These are phyloP conservation scores for Oldenlandia corymbosa DNA, from an alignment of 257 asterid species.

Conservation along the genomic window DNA sequence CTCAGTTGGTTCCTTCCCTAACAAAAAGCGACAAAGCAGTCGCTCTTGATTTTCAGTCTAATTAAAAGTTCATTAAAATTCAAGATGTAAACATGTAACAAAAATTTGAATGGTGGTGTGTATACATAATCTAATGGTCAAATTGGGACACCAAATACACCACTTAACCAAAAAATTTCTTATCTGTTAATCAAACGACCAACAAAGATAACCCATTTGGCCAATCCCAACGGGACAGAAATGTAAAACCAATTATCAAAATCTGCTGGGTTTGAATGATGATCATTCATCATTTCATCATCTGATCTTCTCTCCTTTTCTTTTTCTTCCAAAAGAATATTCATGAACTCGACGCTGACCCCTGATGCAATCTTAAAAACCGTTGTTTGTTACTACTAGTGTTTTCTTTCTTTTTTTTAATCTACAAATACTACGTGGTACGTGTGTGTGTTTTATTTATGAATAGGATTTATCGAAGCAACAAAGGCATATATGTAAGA, in stretches of 20 bases:
- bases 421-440: not conserved
- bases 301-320: not conserved
- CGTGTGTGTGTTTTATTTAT: conserved; percentile 4
- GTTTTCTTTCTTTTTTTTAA: too few relatives aligned
- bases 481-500: not conserved
- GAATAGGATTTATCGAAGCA: not conserved
- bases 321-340: not conserved
- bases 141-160: conserved; percentile 5
- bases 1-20: too few relatives aligned
- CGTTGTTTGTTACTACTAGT: not conserved
- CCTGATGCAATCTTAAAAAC: not conserved
- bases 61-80: too few relatives aligned
- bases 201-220: not conserved
- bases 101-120: too few relatives aligned
- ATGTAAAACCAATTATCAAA: not conserved
- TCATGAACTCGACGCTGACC: not conserved
- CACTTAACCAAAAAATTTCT: too few relatives aligned
- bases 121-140: conserved; percentile 8
- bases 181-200: not conserved
- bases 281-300: too few relatives aligned
- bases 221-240: not conserved
- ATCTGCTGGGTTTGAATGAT: not conserved
- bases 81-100: too few relatives aligned
- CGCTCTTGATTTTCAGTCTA: too few relatives aligned
- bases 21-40: not conserved